A percentile compares a stretch with the other conserved stretches of the same genome.
Conservation (phyloP, 257 asterid genomes). For the Buddleja alternifolia region DNA sequence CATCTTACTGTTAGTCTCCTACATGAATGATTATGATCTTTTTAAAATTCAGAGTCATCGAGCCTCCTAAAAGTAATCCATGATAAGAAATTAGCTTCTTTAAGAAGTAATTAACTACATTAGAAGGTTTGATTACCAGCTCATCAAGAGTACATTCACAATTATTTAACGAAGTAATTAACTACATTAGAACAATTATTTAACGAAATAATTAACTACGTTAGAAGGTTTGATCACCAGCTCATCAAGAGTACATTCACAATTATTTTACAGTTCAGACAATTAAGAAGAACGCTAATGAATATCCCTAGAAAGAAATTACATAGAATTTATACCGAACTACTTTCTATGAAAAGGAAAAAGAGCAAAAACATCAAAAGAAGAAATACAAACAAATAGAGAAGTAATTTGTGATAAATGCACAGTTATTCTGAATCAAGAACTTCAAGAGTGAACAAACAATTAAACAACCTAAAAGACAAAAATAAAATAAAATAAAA, state of each 20-base stretch:
- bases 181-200: constrained; percentile 31
- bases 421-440: constrained; percentile 36
- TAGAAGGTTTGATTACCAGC: constrained; percentile 29
- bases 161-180: constrained; percentile 32
- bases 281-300: constrained; percentile 21
- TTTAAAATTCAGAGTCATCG: too few species aligned
- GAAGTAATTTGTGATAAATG: not conserved
- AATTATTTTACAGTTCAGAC: constrained; percentile 42
- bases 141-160: constrained; percentile 34
- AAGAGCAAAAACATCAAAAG: constrained; percentile 6
- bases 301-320: constrained; percentile 21
- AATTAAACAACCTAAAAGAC: constrained; percentile 13
- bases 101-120: constrained; percentile 6
- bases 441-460: constrained; percentile 46
- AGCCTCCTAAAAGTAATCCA: not conserved
- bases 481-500: too few species aligned
- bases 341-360: not conserved
- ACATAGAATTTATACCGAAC: too few species aligned
- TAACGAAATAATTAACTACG: constrained; percentile 26
- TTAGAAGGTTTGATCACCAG: constrained; percentile 26
- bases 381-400: not conserved
- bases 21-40: too few species aligned
- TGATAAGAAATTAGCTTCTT: constrained; percentile 14
- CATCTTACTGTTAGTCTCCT: too few species aligned
- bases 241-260: constrained; percentile 37